Percentiles rank a stretch among this genome's conserved stretches.
Conservation (phyloP, 192 early-diverging fungal species). For the Chytriomyces confervae region DNA sequence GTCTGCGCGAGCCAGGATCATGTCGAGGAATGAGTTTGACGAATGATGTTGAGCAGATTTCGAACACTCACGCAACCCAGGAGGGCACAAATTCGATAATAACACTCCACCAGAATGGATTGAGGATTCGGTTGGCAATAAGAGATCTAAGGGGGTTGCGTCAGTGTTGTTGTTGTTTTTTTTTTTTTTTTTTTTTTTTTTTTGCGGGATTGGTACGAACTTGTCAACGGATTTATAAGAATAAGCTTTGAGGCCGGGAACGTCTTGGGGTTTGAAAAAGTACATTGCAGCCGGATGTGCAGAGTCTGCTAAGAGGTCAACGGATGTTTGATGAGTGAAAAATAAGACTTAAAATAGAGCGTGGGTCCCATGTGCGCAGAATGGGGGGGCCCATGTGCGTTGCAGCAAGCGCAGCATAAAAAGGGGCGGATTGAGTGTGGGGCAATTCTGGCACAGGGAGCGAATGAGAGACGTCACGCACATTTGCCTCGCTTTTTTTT, state of each 20-base stretch:
- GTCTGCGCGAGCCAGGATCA: conserved; percentile 49
- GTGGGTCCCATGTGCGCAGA: too few species aligned
- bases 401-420: too few species aligned
- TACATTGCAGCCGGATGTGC: conserved; percentile 2
- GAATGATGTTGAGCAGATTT: neutral
- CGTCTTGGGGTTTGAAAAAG: conserved; percentile 38
- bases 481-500: too few species aligned
- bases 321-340: too few species aligned
- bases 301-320: neutral
- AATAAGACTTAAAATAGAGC: too few species aligned
- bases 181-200: conserved; percentile 35
- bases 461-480: too few species aligned
- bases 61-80: conserved; percentile 75
- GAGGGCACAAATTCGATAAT: conserved; percentile 83
- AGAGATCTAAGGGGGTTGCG: conserved; percentile 21
- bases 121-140: conserved; percentile 51
- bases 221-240: conserved; percentile 89
- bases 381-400: too few species aligned
- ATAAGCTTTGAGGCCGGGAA: conserved; percentile 69
- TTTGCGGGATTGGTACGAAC: conserved; percentile 73
- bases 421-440: too few species aligned
- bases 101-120: conserved; percentile 84
- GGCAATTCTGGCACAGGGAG: too few species aligned
- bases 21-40: neutral
- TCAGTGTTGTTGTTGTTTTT: neutral